These are phyloP conservation scores for Saccharum hybrid DNA, from an alignment of 202 grass and related monocot genomes.

Conservation along the genomic window DNA sequence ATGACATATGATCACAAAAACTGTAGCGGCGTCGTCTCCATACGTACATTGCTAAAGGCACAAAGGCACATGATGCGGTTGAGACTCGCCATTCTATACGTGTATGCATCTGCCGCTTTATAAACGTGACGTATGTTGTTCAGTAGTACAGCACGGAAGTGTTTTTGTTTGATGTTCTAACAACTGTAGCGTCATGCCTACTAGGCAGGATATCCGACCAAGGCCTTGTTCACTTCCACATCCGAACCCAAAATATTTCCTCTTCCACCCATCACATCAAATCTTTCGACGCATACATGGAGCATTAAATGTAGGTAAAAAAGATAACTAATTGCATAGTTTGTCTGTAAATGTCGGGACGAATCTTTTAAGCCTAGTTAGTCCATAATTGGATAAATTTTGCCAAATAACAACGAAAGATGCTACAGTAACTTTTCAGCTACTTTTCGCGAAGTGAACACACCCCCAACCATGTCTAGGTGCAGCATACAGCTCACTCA, in stretches of 20 bases:
- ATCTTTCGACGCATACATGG: too few relatives aligned
- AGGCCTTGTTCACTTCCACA: too few relatives aligned
- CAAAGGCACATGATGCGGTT: conserved; percentile 23
- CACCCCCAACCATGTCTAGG: neutral
- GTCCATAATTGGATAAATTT: too few relatives aligned
- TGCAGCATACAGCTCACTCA: neutral
- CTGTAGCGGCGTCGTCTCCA: neutral
- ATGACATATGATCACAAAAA: conserved; percentile 22
- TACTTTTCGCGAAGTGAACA: too few relatives aligned
- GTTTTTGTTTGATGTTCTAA: neutral
- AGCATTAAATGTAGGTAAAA: too few relatives aligned
- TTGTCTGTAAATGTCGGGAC: too few relatives aligned
- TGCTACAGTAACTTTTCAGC: too few relatives aligned
- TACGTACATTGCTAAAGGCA: neutral
- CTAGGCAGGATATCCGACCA: neutral
- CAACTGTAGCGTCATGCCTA: conserved; percentile 20
- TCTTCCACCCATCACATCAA: too few relatives aligned
- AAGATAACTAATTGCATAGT: too few relatives aligned
- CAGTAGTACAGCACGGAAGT: neutral
- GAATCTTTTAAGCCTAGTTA: too few relatives aligned
- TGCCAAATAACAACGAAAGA: too few relatives aligned
- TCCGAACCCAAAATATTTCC: too few relatives aligned
- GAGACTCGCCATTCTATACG: conserved; percentile 34
- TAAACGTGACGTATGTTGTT: neutral
- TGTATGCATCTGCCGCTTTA: neutral